phyloP scores from a whole-genome alignment of 2,329 filamentous ascomycete species.

The Onygena corvina region DNA sequence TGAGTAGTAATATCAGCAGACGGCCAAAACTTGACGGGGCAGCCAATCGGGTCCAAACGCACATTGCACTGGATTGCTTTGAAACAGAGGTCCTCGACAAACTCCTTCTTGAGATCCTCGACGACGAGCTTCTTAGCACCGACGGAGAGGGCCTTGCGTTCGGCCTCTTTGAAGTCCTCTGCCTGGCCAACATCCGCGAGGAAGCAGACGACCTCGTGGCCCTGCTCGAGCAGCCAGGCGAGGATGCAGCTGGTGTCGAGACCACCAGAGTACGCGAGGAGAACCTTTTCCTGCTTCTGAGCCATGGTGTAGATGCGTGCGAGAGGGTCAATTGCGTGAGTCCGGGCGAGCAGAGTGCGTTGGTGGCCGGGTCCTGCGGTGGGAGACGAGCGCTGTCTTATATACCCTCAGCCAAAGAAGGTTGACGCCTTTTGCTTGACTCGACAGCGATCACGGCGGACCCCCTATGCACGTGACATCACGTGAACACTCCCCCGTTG shows the following conservation, averaged over 20 bases:
- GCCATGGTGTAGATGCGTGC: conserved; percentile 9
- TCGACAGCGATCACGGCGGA: background rate
- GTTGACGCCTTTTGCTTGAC: background rate
- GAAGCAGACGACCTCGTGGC: conserved; percentile 52
- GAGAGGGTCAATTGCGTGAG: conserved; percentile 3
- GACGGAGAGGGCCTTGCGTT: conserved; percentile 58
- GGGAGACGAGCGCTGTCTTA: background rate
- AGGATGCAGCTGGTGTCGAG: conserved; percentile 49
- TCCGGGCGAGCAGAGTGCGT: background rate
- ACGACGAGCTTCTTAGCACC: conserved; percentile 55
- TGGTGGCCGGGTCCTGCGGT: background rate
- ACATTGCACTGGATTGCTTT: conserved; percentile 62
- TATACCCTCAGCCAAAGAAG: background rate
- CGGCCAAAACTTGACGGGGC: too few species aligned
- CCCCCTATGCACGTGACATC: conserved; percentile 1
- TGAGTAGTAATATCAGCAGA: background rate
- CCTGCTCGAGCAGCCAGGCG: conserved; percentile 35
- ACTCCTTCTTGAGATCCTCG: conserved; percentile 57
- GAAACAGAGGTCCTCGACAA: conserved; percentile 71
- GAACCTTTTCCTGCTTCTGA: conserved; percentile 20
- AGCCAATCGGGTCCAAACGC: conserved; percentile 7
- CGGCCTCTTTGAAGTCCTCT: conserved; percentile 62
- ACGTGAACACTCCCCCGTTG: background rate
- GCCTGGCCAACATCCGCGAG: conserved; percentile 61
- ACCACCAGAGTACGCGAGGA: conserved; percentile 37